Percentiles rank a stretch among this genome's conserved stretches.
These are phyloP conservation scores for Eimeria praecox DNA, from an alignment of 169 alveolate genomes.

Conservation along the genomic window DNA sequence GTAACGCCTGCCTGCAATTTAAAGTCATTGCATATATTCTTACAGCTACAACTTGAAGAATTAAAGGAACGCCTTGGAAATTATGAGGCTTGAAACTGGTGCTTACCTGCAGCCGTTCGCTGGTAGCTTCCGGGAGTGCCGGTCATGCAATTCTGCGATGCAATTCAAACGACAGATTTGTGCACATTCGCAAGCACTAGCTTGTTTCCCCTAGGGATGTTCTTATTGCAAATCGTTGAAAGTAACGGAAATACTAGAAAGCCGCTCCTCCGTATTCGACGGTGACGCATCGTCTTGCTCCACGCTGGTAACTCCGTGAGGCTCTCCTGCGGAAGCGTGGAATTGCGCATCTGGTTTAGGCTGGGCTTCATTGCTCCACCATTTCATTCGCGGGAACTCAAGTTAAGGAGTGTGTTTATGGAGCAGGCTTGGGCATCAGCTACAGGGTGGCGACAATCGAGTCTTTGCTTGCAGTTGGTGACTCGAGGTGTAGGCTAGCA, in stretches of 20 bases:
- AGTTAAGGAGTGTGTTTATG: neutral
- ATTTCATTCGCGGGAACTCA: neutral
- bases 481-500: slow-evolving; percentile 37
- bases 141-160: slow-evolving; percentile 34
- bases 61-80: neutral
- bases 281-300: slow-evolving; percentile 23
- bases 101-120: neutral
- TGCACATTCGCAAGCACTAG: neutral
- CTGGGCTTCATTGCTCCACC: neutral
- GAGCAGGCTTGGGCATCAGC: neutral
- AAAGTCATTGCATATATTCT: neutral
- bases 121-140: slow-evolving; percentile 54
- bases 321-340: slow-evolving; percentile 42
- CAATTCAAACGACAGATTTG: neutral
- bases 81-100: neutral
- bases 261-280: slow-evolving; percentile 11
- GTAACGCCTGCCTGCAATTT: neutral
- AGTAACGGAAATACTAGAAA: neutral
- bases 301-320: neutral
- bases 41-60: neutral
- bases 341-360: neutral
- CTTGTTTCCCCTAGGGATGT: neutral
- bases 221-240: neutral
- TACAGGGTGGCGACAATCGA: slow-evolving; percentile 13
- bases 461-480: slow-evolving; percentile 17